These are phyloP conservation scores for Teratosphaeria gauchensis DNA, from an alignment of 2,329 filamentous ascomycete species.

Conservation along the genomic window DNA sequence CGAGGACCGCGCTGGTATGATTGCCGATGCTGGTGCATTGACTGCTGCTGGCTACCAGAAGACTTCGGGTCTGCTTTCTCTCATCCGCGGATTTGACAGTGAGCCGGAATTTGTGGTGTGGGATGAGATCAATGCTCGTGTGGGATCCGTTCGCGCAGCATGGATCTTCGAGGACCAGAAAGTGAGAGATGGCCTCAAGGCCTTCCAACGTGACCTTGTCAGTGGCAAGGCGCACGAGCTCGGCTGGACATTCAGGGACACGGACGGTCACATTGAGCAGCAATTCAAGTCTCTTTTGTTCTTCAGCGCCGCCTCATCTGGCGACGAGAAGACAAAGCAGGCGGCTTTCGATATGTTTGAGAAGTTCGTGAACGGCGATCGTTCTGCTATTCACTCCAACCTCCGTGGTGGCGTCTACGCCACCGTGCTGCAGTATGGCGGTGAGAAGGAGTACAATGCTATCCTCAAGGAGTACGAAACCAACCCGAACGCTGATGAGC, in stretches of 20 bases:
- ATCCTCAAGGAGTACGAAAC: slow-evolving; percentile 66
- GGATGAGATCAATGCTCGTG: slow-evolving; percentile 77
- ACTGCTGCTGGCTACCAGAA: slow-evolving; percentile 87
- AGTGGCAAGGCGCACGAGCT: slow-evolving; percentile 73
- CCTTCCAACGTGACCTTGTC: slow-evolving; percentile 71
- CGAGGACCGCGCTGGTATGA: slow-evolving; percentile 90
- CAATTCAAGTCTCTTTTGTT: slow-evolving; percentile 94
- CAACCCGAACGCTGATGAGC: slow-evolving; percentile 72
- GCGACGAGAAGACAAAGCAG: slow-evolving; percentile 66
- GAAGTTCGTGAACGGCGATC: slow-evolving; percentile 72
- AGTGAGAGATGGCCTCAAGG: slow-evolving; percentile 64
- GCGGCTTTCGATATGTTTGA: slow-evolving; percentile 85
- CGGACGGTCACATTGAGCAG: slow-evolving; percentile 80
- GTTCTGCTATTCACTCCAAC: slow-evolving; percentile 79
- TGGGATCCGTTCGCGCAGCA: slow-evolving; percentile 68
- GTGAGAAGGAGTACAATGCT: slow-evolving; percentile 74
- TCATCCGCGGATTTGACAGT: slow-evolving; percentile 71
- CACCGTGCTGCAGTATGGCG: slow-evolving; percentile 74
- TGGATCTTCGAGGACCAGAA: slow-evolving; percentile 81
- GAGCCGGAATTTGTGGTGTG: slow-evolving; percentile 90
- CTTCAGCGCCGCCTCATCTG: slow-evolving; percentile 67
- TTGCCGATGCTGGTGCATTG: slow-evolving; percentile 75
- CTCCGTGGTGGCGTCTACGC: slow-evolving; percentile 78
- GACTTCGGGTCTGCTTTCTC: slow-evolving; percentile 76
- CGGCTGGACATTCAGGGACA: slow-evolving; percentile 78